Base-by-base conservation (phyloP, 2,329 filamentous ascomycete species). In the Trichophaea hybrida region DNA sequence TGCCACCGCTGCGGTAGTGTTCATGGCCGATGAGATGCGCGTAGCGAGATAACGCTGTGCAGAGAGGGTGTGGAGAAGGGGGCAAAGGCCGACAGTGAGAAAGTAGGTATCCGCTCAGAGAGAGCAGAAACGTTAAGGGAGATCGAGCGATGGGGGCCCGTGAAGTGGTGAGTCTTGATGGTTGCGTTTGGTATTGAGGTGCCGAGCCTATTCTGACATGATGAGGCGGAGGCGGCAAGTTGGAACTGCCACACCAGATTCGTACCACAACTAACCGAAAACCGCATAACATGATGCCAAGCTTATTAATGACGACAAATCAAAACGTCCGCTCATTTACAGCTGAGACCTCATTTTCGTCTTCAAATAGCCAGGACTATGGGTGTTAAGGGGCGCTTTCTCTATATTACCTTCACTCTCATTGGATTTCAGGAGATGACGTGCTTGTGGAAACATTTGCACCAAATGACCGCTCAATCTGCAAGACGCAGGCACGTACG, bases 1-100 rank as follows among this genome's bases (percentile, higher is more conserved):
- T 24, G 54, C 55, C 35, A 57, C 35, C 50, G 61, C 38, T 24
- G 51, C 54, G 55, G 61, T 63, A 17, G 57, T 51, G 53, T 63
- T 64, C 58, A 64, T 63, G 40, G 35, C 61, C 57, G n/a, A 43
- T 51, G 48, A 51, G 48, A 24, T 51, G 31, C 31, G 48, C 48
- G 48, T 32, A 24, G 48, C 31, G 48, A 51, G 48, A 24, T 51
- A 43, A 15, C 10, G n/a, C 38, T 1, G 38, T 4, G 38, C 38
- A 24, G 24, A 24, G 24, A 24, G 24, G 24, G 24, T 24, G 24
- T 24, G 24, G 24, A 24, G 24, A 24, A 24, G 24, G 24, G 24
- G 24, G 3, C 24, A 2, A 24, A 24, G 24, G 24, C 24, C 24
- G 24, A 3, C 24, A 24, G 24, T 24, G 38, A 4, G n/a, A 4